Evolutionary conservation across 164 flowering plant genomes (phyloP).

Genomic region (Akebia trifoliata): DNA sequence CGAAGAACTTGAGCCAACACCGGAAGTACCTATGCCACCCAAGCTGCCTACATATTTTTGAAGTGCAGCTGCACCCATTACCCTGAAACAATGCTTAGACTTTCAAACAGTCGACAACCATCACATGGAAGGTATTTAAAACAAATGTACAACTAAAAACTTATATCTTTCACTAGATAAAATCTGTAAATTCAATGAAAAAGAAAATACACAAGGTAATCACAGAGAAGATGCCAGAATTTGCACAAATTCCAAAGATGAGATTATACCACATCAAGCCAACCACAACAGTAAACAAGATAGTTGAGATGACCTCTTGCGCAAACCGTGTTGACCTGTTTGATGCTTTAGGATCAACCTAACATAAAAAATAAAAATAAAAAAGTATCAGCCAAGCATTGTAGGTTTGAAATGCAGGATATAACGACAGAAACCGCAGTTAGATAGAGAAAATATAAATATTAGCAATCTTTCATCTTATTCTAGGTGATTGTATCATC

Average conservation of each 20-base stretch:
- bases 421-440: neutral
- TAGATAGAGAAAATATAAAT: too few relatives aligned
- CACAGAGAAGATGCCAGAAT: too few relatives aligned
- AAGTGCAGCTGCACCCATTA: slow-evolving; percentile 92
- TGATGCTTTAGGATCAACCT: slow-evolving; percentile 89
- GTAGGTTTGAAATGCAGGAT: slow-evolving; percentile 1
- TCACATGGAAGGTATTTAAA: too few relatives aligned
- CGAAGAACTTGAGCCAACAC: slow-evolving; percentile 96
- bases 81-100: too few relatives aligned
- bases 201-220: neutral
- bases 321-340: slow-evolving; percentile 69
- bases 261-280: slow-evolving; percentile 74
- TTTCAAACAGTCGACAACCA: too few relatives aligned
- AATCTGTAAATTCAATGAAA: too few relatives aligned
- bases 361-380: slow-evolving; percentile 1
- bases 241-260: too few relatives aligned
- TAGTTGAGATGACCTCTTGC: slow-evolving; percentile 85
- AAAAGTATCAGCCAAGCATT: neutral
- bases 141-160: neutral
- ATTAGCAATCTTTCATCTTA: neutral
- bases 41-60: slow-evolving; percentile 86
- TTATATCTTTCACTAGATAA: too few relatives aligned
- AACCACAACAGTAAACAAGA: slow-evolving; percentile 78
- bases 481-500: slow-evolving; percentile 1
- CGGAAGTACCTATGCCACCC: slow-evolving; percentile 92